A percentile compares a stretch with the other conserved stretches of the same genome.
Conservation (phyloP, 2,329 filamentous ascomycete species). For the Cytospora mali region DNA sequence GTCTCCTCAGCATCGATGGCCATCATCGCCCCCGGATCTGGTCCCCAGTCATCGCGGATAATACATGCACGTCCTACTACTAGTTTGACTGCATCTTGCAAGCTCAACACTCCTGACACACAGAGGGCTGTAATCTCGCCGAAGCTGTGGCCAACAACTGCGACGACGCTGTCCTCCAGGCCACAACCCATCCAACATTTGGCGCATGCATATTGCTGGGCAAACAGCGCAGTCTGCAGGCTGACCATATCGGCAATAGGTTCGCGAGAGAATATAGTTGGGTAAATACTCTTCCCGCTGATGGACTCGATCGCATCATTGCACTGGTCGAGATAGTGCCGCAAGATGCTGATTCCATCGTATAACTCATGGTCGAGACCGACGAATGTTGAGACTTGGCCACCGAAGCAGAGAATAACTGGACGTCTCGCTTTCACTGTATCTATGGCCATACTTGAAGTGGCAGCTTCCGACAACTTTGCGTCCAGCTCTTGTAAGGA, state of each 20-base stretch:
- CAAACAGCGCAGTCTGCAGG: conserved; percentile 45
- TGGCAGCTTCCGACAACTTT: neutral
- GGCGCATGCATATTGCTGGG: conserved; percentile 43
- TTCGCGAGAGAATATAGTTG: neutral
- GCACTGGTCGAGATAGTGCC: conserved; percentile 32
- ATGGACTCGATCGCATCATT: conserved; percentile 24
- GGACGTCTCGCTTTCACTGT: neutral
- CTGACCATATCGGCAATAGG: conserved; percentile 32
- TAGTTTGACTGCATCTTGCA: conserved; percentile 37
- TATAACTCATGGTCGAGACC: conserved; percentile 38
- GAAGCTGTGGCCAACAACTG: conserved; percentile 45
- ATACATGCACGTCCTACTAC: conserved; percentile 36
- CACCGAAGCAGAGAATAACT: conserved; percentile 17
- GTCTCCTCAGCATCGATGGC: conserved; percentile 31
- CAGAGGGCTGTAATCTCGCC: conserved; percentile 46
- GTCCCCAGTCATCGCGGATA: conserved; percentile 39
- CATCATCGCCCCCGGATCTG: conserved; percentile 44
- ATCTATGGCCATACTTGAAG: neutral
- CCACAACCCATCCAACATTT: conserved; percentile 42
- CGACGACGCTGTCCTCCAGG: conserved; percentile 26
- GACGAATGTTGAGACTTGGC: conserved; percentile 37
- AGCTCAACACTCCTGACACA: conserved; percentile 37
- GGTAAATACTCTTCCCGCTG: conserved; percentile 34
- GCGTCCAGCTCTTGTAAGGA: conserved; percentile 35
- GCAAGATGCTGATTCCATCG: conserved; percentile 32